A percentile compares a stretch with the other conserved stretches of the same genome.
phyloP scores from a whole-genome alignment of 2,329 filamentous ascomycete species.

The Arthrobotrys entomopaga region DNA sequence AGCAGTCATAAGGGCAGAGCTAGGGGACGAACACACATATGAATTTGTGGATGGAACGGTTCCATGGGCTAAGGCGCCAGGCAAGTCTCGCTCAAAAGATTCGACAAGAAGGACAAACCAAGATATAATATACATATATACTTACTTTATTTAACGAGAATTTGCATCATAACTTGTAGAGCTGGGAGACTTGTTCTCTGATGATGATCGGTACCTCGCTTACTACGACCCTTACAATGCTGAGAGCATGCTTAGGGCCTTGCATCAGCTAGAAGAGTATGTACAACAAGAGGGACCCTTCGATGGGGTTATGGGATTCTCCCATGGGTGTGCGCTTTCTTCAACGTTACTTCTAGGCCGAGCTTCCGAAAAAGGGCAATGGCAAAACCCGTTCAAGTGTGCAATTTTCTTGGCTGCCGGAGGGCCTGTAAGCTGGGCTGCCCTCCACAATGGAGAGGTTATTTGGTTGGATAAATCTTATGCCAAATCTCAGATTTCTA shows the following conservation, averaged over 20 bases:
- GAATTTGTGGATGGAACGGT: conserved; percentile 44
- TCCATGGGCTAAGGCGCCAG: conserved; percentile 36
- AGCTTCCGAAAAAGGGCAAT: not conserved
- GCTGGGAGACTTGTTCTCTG: conserved; percentile 30
- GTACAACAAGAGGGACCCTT: conserved; percentile 38
- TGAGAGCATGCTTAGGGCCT: conserved; percentile 5
- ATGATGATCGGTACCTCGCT: conserved; percentile 42
- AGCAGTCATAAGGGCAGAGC: conserved; percentile 32
- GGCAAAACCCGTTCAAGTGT: conserved; percentile 32
- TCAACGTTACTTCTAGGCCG: conserved; percentile 13
- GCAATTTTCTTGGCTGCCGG: conserved; percentile 35
- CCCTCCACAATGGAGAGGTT: conserved; percentile 8
- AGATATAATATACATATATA: too few species aligned
- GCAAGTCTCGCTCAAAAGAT: not conserved
- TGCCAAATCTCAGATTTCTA: conserved; percentile 17
- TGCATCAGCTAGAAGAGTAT: conserved; percentile 23
- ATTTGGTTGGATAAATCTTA: conserved; percentile 6
- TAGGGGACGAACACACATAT: conserved; percentile 38
- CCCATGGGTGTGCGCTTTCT: conserved; percentile 22
- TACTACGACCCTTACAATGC: conserved; percentile 38
- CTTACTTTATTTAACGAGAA: not conserved
- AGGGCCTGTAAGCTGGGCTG: conserved; percentile 7
- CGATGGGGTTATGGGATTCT: conserved; percentile 36
- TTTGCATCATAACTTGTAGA: conserved; percentile 7
- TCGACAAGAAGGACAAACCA: too few species aligned